Evolutionary conservation across 2,329 filamentous ascomycete genomes (phyloP), one percentile per base, ranked within the genome.

Genomic region (Diaporthe sp.): DNA sequence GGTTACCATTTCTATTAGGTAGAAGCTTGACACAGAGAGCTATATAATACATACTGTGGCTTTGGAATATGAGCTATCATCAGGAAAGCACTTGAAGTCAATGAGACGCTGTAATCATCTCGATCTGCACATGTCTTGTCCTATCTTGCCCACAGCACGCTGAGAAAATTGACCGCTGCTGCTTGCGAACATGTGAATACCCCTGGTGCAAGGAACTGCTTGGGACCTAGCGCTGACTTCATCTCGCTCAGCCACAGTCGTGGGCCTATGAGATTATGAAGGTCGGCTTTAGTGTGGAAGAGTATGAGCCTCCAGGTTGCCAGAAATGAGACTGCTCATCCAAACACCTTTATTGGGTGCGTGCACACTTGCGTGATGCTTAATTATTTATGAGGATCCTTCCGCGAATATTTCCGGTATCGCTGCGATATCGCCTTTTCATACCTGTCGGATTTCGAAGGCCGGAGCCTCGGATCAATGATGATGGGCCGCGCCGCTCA

Each of bases 191-290:
- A 38, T 28, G 13, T 8, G 15, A 38, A 19, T 64, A 33, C 40
- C 60, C 33, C 60, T 64, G 25, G 28, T 67, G 42, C n/a, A 19
- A n/a, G 40, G 47, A 17, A 47, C 25, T 52, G 15, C 13, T 38
- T 54, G 8, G 30, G 64, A 38, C 33, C 64, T 30, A 40, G 30
- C 33, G 28, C 30, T 52, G 45, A 28, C 15, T 38, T 52, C 15
- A 67, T 30, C 9, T 38, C 33, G 64, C 64, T 40, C 45, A 67
- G 64, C 64, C 45, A 67, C 64, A 67, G 22, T 67, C 64, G 33
- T 54, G 45, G 64, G 64, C 64, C 30, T 52, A 25, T 52, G 30
- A 52, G 15, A 67, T 67, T 52, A n/a, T 67, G 64, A 67, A 52
- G n/a, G 22, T 38, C 45, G n/a, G 30, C 2, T 5, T 50, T 52